phyloP scores from a whole-genome alignment of 2,329 filamentous ascomycete genomes.

The Fusarium temperatum region DNA sequence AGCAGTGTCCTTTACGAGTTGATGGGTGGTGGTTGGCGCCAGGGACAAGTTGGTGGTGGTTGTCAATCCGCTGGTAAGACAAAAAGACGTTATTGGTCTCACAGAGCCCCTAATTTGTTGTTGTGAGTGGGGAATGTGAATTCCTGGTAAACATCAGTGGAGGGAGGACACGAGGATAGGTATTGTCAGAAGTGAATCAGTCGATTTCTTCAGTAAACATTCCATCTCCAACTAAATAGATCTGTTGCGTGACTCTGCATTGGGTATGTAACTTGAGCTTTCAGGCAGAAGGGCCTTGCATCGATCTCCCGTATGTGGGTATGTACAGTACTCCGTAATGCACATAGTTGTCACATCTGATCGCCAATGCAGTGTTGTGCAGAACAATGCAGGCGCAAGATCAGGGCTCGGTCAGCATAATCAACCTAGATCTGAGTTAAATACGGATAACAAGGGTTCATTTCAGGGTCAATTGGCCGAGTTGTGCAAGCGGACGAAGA shows the following conservation, averaged over 20 bases:
- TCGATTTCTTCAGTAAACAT: slow-evolving; percentile 8
- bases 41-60: slow-evolving; percentile 9
- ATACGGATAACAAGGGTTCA: background rate
- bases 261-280: slow-evolving; percentile 17
- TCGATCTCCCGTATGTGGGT: slow-evolving; percentile 35
- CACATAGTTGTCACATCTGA: slow-evolving; percentile 32
- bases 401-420: slow-evolving; percentile 17
- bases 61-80: slow-evolving; percentile 27
- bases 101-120: slow-evolving; percentile 11
- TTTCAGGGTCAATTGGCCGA: slow-evolving; percentile 6
- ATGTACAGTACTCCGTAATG: slow-evolving; percentile 14
- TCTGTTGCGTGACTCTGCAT: slow-evolving; percentile 4
- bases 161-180: background rate
- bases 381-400: slow-evolving; percentile 31
- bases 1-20: background rate
- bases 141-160: background rate
- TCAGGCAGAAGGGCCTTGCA: slow-evolving; percentile 40
- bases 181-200: slow-evolving; percentile 1
- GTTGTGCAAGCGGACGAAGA: background rate
- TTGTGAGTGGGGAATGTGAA: slow-evolving; percentile 17
- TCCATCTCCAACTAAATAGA: background rate
- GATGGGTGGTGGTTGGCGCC: background rate
- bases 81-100: slow-evolving; percentile 34
- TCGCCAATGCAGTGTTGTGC: slow-evolving; percentile 42
- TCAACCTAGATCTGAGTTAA: slow-evolving; percentile 1